phyloP scores from a whole-genome alignment of 495 filamentous ascomycete species.

The Tuber borchii region DNA sequence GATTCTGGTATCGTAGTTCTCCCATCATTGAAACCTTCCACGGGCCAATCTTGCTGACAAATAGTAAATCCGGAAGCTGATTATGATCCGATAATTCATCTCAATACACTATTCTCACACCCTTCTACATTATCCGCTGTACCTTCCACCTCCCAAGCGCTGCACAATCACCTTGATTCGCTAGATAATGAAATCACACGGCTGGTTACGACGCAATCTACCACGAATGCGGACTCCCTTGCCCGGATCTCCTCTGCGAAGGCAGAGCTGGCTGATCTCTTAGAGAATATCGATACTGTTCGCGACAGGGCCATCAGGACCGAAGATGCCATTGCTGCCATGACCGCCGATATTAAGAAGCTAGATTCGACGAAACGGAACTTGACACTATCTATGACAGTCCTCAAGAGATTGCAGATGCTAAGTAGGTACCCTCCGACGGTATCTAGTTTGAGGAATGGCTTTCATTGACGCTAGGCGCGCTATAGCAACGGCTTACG shows the following conservation, averaged over 20 bases:
- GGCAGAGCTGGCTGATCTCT: slow-evolving; percentile 77
- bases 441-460: neutral
- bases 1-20: slow-evolving; percentile 32
- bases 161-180: slow-evolving; percentile 73
- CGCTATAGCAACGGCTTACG: slow-evolving; percentile 70
- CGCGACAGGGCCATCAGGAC: slow-evolving; percentile 83
- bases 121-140: slow-evolving; percentile 79
- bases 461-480: slow-evolving; percentile 11
- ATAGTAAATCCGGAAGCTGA: slow-evolving; percentile 54
- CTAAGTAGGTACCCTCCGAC: slow-evolving; percentile 51
- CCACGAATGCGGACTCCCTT: slow-evolving; percentile 78
- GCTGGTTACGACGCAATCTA: slow-evolving; percentile 73
- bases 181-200: slow-evolving; percentile 71
- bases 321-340: slow-evolving; percentile 91
- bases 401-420: slow-evolving; percentile 95
- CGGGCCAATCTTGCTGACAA: slow-evolving; percentile 33
- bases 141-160: slow-evolving; percentile 59
- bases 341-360: slow-evolving; percentile 99
- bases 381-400: slow-evolving; percentile 95
- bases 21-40: neutral
- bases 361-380: slow-evolving; percentile 95
- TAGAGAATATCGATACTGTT: slow-evolving; percentile 93
- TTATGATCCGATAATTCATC: slow-evolving; percentile 87
- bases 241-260: slow-evolving; percentile 85
- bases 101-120: slow-evolving; percentile 90